Evolutionary conservation across 768 basidiomycete genomes (phyloP).

Genomic region (Leccinum imitatum): DNA sequence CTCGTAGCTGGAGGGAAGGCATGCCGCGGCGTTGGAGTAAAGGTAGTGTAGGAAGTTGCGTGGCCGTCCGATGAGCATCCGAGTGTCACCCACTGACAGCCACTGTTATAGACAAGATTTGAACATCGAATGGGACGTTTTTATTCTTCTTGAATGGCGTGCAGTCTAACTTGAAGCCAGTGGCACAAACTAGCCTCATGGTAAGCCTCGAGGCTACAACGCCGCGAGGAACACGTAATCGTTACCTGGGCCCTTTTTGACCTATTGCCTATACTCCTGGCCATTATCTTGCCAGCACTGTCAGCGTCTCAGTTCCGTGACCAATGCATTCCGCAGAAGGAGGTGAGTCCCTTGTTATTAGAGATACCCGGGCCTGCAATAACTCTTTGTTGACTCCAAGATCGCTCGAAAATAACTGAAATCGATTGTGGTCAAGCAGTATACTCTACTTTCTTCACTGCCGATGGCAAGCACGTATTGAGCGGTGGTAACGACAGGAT

Average conservation of each 20-base stretch:
- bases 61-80: no score
- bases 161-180: no score
- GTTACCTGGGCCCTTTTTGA: no score
- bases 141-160: not conserved
- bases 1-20: not conserved
- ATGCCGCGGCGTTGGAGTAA: no score
- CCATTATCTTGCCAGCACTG: no score
- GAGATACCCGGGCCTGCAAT: not conserved
- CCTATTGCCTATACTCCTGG: no score
- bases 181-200: no score
- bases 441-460: not conserved
- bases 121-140: not conserved
- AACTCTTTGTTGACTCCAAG: not conserved
- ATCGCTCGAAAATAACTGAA: not conserved
- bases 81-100: not conserved
- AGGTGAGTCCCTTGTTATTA: not conserved
- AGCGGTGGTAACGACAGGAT: no score
- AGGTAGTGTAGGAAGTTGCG: not conserved
- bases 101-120: not conserved
- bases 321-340: not conserved
- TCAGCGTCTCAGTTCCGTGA: no score
- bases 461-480: not conserved
- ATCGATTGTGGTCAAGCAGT: not conserved
- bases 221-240: no score
- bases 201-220: no score